Conservation (phyloP, 108 stramenopile species). For the Cyclotella choctawhatcheeana region DNA sequence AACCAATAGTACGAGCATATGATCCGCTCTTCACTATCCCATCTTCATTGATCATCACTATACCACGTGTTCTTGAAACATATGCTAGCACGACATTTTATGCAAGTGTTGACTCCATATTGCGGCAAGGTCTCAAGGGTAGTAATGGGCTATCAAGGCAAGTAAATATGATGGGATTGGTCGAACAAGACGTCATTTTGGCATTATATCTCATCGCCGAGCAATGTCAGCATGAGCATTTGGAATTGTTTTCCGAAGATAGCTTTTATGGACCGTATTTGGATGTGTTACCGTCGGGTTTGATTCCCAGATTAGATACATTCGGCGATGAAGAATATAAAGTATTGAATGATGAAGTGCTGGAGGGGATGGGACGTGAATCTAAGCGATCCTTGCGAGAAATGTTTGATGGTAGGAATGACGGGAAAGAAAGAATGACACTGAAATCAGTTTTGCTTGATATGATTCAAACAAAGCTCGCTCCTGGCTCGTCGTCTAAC, state of each 20-base stretch:
- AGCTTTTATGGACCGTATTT: conserved; percentile 44
- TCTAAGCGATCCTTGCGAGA: conserved; percentile 23
- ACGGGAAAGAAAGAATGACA: neutral
- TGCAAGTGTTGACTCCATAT: neutral
- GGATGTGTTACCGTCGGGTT: conserved; percentile 35
- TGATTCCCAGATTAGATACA: conserved; percentile 53
- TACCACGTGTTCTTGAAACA: conserved; percentile 33
- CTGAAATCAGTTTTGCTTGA: conserved; percentile 23
- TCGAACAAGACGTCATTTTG: conserved; percentile 48
- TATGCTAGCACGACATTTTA: conserved; percentile 22
- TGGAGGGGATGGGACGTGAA: conserved; percentile 25
- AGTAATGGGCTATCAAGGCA: neutral
- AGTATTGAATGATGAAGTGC: conserved; percentile 28
- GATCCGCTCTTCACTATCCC: conserved; percentile 53
- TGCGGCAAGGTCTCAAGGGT: conserved; percentile 13
- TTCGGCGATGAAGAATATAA: conserved; percentile 41
- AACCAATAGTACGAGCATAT: conserved; percentile 27
- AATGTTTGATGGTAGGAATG: conserved; percentile 15
- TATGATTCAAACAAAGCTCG: conserved; percentile 27
- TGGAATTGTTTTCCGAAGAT: neutral
- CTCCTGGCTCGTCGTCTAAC: neutral
- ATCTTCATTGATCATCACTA: conserved; percentile 37
- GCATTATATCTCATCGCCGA: conserved; percentile 49
- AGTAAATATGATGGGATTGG: conserved; percentile 36
- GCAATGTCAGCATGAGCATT: conserved; percentile 32